Conservation (phyloP, 140 eudicot genomes). For the Bidens hawaiensis region DNA sequence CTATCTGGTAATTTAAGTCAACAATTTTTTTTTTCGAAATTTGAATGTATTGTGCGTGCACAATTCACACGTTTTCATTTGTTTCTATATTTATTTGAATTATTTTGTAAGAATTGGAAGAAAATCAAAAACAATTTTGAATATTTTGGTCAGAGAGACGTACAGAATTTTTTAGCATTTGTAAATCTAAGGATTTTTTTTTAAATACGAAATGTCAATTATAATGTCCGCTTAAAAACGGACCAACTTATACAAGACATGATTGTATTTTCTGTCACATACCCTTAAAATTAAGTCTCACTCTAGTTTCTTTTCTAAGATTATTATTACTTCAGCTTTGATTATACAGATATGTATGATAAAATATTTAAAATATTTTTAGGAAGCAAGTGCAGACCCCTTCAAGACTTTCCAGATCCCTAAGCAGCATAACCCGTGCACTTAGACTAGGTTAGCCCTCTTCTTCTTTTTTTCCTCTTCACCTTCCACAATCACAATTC, state of each 20-base stretch:
- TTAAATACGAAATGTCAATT: neutral
- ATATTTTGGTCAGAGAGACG: neutral
- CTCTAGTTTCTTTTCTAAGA: neutral
- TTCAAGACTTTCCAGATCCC: conserved; percentile 71
- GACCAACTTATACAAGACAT: neutral
- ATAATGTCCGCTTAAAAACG: neutral
- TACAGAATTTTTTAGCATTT: neutral
- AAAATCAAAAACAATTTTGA: neutral
- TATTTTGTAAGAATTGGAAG: conserved; percentile 1
- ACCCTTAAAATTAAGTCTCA: too few species aligned
- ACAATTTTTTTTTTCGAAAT: too few species aligned
- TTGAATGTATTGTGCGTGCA: too few species aligned
- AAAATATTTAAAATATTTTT: conserved; percentile 6
- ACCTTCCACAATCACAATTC: neutral
- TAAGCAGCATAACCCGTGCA: conserved; percentile 67
- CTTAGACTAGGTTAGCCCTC: conserved; percentile 60
- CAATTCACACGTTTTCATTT: too few species aligned
- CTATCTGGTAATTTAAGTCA: too few species aligned
- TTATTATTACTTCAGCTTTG: neutral
- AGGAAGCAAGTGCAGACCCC: conserved; percentile 82
- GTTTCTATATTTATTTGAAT: neutral
- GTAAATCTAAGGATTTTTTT: neutral
- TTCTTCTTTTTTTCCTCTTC: neutral
- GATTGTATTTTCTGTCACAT: too few species aligned
- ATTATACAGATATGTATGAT: neutral